phyloP scores from a whole-genome alignment of 306 rosid species.

The Acacia melanoxylon region DNA sequence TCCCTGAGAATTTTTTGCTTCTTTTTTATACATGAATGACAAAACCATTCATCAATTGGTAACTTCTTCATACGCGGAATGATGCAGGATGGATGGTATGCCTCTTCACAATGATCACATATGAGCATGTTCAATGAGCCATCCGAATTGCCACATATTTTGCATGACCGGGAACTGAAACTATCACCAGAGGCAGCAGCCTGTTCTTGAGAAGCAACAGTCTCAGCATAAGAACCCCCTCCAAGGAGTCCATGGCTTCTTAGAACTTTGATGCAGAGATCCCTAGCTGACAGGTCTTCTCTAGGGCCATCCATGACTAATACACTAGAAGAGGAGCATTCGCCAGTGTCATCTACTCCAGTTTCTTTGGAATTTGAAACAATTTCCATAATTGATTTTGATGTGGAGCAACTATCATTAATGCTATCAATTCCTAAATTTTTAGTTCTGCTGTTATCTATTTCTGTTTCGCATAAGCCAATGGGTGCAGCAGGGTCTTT shows the following conservation, averaged over 20 bases:
- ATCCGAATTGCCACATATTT: slow-evolving; percentile 62
- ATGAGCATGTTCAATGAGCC: slow-evolving; percentile 63
- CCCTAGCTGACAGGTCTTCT: slow-evolving; percentile 64
- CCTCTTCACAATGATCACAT: slow-evolving; percentile 90
- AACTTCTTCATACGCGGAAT: slow-evolving; percentile 55
- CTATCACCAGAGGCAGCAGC: slow-evolving; percentile 36
- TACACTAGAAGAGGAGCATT: slow-evolving; percentile 83
- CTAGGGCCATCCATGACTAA: slow-evolving; percentile 47
- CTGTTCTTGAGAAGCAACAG: slow-evolving; percentile 40
- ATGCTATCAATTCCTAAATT: slow-evolving; percentile 60
- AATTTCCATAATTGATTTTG: slow-evolving; percentile 76
- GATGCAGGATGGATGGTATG: slow-evolving; percentile 78
- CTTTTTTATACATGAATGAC: slow-evolving; percentile 70
- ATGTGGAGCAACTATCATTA: slow-evolving; percentile 88
- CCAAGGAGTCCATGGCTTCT: slow-evolving; percentile 69
- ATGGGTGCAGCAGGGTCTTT: slow-evolving; percentile 30
- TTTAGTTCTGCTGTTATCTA: slow-evolving; percentile 43
- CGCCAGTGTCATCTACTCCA: slow-evolving; percentile 71
- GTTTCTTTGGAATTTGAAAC: slow-evolving; percentile 49
- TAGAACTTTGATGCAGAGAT: slow-evolving; percentile 68
- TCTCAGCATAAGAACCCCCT: slow-evolving; percentile 32
- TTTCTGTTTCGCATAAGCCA: slow-evolving; percentile 40
- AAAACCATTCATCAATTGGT: slow-evolving; percentile 88
- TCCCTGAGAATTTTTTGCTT: slow-evolving; percentile 60
- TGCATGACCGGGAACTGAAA: slow-evolving; percentile 58